Evolutionary conservation across 2,329 filamentous ascomycete species (phyloP).

Genomic region (Botryosphaeria dothidea): DNA sequence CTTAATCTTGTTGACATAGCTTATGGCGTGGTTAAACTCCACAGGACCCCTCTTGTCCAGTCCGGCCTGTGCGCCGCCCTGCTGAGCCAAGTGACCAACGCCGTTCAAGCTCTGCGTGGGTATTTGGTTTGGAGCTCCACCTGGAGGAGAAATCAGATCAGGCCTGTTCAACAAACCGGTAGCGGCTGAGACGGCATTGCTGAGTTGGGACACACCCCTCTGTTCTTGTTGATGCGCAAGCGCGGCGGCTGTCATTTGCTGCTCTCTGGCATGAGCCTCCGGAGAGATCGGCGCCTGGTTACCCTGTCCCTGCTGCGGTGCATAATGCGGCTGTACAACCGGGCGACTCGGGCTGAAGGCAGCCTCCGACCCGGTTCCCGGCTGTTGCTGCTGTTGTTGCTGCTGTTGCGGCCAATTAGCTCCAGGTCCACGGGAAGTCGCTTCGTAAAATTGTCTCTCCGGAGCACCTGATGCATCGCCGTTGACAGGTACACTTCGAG

Average conservation of each 20-base stretch:
- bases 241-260: conserved; percentile 42
- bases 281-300: conserved; percentile 38
- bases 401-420: conserved; percentile 41
- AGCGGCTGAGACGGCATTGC: conserved; percentile 64
- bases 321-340: conserved; percentile 41
- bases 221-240: conserved; percentile 64
- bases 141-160: conserved; percentile 46
- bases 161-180: conserved; percentile 42
- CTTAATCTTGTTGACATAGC: conserved; percentile 99
- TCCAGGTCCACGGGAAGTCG: conserved; percentile 27
- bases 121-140: conserved; percentile 48
- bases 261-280: conserved; percentile 31
- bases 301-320: conserved; percentile 35
- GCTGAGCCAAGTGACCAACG: conserved; percentile 44
- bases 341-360: conserved; percentile 47
- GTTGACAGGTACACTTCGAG: conserved; percentile 53
- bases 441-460: conserved; percentile 39
- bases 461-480: conserved; percentile 53
- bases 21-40: conserved; percentile 98
- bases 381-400: conserved; percentile 29
- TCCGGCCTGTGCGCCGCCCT: conserved; percentile 55
- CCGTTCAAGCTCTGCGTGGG: conserved; percentile 64
- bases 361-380: conserved; percentile 36
- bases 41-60: conserved; percentile 87
- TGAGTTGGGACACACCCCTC: conserved; percentile 65